These are phyloP conservation scores for Termitomyces sp. DNA, from an alignment of 768 basidiomycete species.

Conservation along the genomic window DNA sequence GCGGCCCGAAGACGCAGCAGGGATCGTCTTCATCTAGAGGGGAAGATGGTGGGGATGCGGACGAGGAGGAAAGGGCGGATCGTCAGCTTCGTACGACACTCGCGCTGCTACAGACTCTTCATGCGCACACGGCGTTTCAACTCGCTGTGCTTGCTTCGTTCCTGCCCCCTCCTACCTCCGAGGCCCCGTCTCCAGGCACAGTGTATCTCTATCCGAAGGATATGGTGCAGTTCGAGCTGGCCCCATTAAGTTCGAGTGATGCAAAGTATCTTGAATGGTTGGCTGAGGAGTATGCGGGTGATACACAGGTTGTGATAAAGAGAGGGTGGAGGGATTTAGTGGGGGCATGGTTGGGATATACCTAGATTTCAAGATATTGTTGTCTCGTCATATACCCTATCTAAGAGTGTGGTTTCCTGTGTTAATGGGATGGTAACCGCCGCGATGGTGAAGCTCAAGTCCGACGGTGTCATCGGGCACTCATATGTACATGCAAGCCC, in stretches of 20 bases:
- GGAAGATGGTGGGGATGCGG: conserved; percentile 20
- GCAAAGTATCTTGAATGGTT: conserved; percentile 81
- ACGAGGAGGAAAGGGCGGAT: conserved; percentile 26
- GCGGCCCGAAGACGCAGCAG: neutral
- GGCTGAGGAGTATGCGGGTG: conserved; percentile 59
- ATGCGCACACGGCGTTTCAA: conserved; percentile 61
- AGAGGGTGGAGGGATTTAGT: conserved; percentile 53
- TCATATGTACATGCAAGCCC: no score
- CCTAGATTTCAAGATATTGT: neutral
- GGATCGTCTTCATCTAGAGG: neutral
- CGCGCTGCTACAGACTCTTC: conserved; percentile 66
- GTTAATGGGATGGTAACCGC: no score
- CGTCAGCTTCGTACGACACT: conserved; percentile 47
- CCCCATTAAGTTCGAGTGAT: conserved; percentile 70
- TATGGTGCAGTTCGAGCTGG: conserved; percentile 66
- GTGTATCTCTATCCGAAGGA: conserved; percentile 59
- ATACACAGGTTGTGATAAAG: conserved; percentile 38
- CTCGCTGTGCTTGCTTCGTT: conserved; percentile 45
- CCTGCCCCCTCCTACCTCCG: conserved; percentile 19
- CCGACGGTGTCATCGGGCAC: no score
- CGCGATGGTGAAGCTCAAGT: no score
- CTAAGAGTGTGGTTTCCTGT: neutral
- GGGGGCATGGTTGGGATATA: conserved; percentile 45
- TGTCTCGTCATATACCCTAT: neutral
- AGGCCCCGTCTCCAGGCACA: conserved; percentile 18